Base-by-base conservation (phyloP, 306 rosid genomes). In the Coriaria nepalensis region DNA sequence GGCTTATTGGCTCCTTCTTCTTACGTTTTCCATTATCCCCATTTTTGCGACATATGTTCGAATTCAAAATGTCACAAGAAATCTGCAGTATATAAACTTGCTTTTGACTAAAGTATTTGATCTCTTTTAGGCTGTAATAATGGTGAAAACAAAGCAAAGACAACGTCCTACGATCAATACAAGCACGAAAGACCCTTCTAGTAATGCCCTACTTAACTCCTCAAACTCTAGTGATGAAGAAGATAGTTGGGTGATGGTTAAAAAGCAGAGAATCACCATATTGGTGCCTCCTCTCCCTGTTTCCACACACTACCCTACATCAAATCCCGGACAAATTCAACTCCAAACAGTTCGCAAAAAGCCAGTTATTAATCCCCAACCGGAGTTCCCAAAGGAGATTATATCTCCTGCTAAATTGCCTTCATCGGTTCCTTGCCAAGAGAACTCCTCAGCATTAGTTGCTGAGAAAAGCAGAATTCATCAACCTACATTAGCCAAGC, bases 161-260 rank as follows among this genome's bases (percentile, higher is more conserved):
- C 68, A 63, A 55, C n/a, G n/a, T n/a, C n/a, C n/a, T n/a, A n/a
- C n/a, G n/a, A n/a, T n/a, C n/a, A n/a, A n/a, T n/a, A n/a, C n/a
- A n/a, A n/a, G n/a, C n/a, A n/a, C n/a, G n/a, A 62, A 68, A 51
- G 51, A 33, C 29, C 49, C 35, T 41, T 47, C 68, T 62, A 43
- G 75, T 5, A 45, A 56, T 12, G 45, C 43, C 64, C 66, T 40
- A 43, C 33, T 49, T 42, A 72, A 68, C 55, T 61, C 70, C 13
- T 63, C 64, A 50, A 59, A 53, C 56, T 33, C 47, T 33, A 62
- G 64, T 52, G 47, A 45, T 8, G 66, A 47, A 52, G 67, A 73
- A 37, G 70, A 54, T 56, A 71, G 72, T 65, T 90, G 98, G 96
- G 63, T 90, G 60, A 86, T 82, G 35, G 95, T 90, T 8, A 85